These are phyloP conservation scores for Sporothrix pallida DNA, from an alignment of 2,329 filamentous ascomycete species.

Conservation along the genomic window DNA sequence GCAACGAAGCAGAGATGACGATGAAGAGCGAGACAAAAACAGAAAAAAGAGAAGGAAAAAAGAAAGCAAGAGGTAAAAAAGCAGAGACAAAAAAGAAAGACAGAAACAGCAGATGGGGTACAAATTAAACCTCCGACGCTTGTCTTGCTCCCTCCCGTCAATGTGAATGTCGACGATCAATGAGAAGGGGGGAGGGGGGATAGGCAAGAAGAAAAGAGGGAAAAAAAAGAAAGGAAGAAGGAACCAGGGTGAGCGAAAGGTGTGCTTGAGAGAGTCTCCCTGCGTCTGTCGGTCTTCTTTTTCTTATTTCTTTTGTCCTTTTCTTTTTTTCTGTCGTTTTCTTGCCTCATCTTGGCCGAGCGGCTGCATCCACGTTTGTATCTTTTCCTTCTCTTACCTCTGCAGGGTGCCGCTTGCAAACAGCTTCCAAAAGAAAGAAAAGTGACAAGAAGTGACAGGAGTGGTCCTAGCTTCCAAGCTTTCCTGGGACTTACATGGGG, in stretches of 20 bases:
- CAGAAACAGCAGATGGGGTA: constrained; percentile 10
- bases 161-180: background rate
- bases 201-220: background rate
- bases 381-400: background rate
- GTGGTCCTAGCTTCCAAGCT: constrained; percentile 16
- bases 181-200: background rate
- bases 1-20: constrained; percentile 5
- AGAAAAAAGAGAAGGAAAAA: constrained; percentile 15
- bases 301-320: background rate
- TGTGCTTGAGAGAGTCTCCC: background rate
- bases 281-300: constrained; percentile 23
- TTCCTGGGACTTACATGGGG: constrained; percentile 18
- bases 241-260: too few species aligned
- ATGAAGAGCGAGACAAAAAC: background rate
- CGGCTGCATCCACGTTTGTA: constrained; percentile 4
- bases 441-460: background rate
- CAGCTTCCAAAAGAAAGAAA: background rate
- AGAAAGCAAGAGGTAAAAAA: constrained; percentile 20
- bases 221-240: too few species aligned
- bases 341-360: constrained; percentile 15
- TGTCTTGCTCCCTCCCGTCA: constrained; percentile 18
- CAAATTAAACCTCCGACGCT: constrained; percentile 10
- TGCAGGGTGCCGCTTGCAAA: background rate
- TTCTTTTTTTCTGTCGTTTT: background rate
- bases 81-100: constrained; percentile 6